A percentile compares a stretch with the other conserved stretches of the same genome.
These are phyloP conservation scores for Rhinocladiella similis DNA, from an alignment of 2,329 filamentous ascomycete genomes.

Conservation along the genomic window DNA sequence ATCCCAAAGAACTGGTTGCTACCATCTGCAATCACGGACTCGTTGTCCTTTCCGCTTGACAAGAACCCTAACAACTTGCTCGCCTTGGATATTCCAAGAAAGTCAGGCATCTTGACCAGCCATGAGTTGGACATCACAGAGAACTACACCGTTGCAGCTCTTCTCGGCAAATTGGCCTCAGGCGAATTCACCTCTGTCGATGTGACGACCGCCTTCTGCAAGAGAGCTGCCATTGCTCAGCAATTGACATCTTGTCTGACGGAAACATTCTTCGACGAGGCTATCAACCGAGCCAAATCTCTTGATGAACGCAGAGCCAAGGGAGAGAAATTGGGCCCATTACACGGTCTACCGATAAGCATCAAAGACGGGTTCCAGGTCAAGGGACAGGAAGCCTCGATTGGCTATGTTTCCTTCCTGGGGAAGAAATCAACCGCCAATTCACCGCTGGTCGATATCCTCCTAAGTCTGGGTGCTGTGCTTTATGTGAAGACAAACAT, in stretches of 20 bases:
- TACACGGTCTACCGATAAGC: slow-evolving; percentile 36
- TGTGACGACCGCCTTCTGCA: slow-evolving; percentile 31
- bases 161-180: slow-evolving; percentile 30
- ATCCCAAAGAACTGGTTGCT: slow-evolving; percentile 35
- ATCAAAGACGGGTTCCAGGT: slow-evolving; percentile 35
- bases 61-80: slow-evolving; percentile 25
- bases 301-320: slow-evolving; percentile 30
- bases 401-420: slow-evolving; percentile 40
- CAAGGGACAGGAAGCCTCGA: slow-evolving; percentile 28
- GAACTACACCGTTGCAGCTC: slow-evolving; percentile 44
- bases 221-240: slow-evolving; percentile 31
- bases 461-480: slow-evolving; percentile 47
- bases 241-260: slow-evolving; percentile 33
- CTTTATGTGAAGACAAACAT: slow-evolving; percentile 55
- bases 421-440: slow-evolving; percentile 32
- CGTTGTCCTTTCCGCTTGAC: slow-evolving; percentile 18
- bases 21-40: slow-evolving; percentile 13
- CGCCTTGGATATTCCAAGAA: slow-evolving; percentile 38
- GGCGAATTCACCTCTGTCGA: slow-evolving; percentile 28
- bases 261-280: slow-evolving; percentile 33
- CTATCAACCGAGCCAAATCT: slow-evolving; percentile 30
- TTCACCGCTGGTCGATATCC: slow-evolving; percentile 34
- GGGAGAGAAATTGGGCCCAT: slow-evolving; percentile 31
- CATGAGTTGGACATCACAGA: slow-evolving; percentile 52
- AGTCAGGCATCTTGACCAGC: slow-evolving; percentile 46